Evolutionary conservation across 768 basidiomycete species (phyloP), one percentile per base, ranked within the genome.

Genomic region (Termitomyces sp.): DNA sequence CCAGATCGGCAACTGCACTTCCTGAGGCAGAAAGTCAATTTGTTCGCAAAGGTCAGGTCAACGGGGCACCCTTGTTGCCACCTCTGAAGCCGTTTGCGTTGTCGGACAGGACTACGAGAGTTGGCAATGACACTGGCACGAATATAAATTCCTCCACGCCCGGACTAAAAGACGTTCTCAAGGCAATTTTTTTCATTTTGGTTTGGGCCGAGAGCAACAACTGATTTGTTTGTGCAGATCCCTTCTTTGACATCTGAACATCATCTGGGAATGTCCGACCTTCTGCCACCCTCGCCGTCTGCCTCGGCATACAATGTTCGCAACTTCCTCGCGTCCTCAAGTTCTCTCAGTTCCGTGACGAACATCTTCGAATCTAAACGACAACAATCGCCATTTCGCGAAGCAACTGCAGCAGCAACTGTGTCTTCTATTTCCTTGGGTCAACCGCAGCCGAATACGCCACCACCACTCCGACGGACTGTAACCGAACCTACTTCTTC

Each of bases 201-300:
- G 17, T 37, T 16, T n/a, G n/a, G 4, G 14, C 5, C 28, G 9
- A 54, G 35, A 19, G 47, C 35, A 25, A 23, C 9, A 14, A 37
- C 10, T 55, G 25, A 55, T 10, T 34, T 37, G 34, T 56, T 56
- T 54, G 16, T 34, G 4, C 56, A 89, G 86, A 80, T 86, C 42
- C 86, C 88, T 0, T 80, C 80, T 12, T 72, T 88, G 21, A 81
- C 85, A 19, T 84, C 84, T 1, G 88, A 88, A 51, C 84, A 89
- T 64, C 84, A 84, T 62, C 68, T 86, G 17, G 86, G 85, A 32
- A 82, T 85, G 69, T 62, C 77, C 14, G 89, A 91, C 62, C 71
- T 91, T 23, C 71, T 89, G 19, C 88, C 90, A 5, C 88, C 90
- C 1, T 91, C 90, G 12, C 89, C 88, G 9, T 83, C 79, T 35